Conservation (phyloP, 1,139 yeast species). For the Casaregolazyma suthepensis region DNA sequence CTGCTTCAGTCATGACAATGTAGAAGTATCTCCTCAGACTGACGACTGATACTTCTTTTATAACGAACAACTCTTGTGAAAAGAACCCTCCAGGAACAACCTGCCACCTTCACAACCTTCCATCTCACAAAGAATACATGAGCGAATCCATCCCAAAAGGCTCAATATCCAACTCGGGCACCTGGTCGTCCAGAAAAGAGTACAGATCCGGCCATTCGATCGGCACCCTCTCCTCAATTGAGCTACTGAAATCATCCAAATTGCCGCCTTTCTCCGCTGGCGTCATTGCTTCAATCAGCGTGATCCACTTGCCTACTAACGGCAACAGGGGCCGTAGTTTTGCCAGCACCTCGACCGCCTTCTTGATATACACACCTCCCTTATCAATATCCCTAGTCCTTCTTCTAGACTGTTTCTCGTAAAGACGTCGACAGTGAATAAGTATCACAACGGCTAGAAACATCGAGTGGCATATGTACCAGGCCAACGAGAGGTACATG, state of each 20-base stretch:
- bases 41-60: too few species aligned
- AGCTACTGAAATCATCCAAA: neutral
- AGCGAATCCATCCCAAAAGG: neutral
- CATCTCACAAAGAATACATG: neutral
- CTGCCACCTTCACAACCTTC: too few species aligned
- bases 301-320: neutral
- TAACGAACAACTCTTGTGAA: too few species aligned
- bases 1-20: too few species aligned
- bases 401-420: neutral
- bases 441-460: conserved; percentile 13
- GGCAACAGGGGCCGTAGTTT: neutral
- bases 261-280: neutral
- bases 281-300: neutral
- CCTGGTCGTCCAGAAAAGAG: neutral
- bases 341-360: conserved; percentile 6
- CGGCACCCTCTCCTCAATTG: neutral
- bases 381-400: neutral
- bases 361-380: neutral
- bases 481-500: conserved; percentile 6
- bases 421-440: conserved; percentile 11
- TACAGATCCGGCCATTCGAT: neutral
- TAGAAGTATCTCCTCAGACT: too few species aligned
- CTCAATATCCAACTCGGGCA: neutral
- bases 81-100: too few species aligned
- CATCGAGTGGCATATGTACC: conserved; percentile 13